Percentiles rank a stretch among this genome's conserved stretches.
These are phyloP conservation scores for Irpex sp. DNA, from an alignment of 1,284 basidiomycete species.

Conservation along the genomic window DNA sequence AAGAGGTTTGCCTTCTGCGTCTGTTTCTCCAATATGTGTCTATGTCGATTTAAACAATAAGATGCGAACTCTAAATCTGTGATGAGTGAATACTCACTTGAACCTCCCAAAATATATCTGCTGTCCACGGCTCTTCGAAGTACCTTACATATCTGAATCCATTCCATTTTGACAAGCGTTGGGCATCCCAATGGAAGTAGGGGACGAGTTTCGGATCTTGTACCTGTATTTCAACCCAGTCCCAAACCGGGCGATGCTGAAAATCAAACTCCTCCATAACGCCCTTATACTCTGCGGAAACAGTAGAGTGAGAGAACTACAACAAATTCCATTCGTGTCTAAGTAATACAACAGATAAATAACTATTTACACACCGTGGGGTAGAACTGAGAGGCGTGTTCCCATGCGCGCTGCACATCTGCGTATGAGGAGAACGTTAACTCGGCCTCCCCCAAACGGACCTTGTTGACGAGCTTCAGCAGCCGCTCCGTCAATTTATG, in stretches of 20 bases:
- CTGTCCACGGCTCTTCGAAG: constrained; percentile 24
- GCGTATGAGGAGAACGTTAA: not conserved
- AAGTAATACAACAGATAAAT: not conserved
- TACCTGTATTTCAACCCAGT: constrained; percentile 19
- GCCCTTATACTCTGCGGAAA: not conserved
- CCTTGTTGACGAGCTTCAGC: not conserved
- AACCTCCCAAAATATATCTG: constrained; percentile 21
- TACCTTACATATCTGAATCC: constrained; percentile 15
- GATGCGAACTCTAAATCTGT: not conserved
- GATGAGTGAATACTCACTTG: constrained; percentile 15
- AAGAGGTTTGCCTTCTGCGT: constrained; percentile 17
- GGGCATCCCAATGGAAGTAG: constrained; percentile 24
- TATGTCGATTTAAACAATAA: constrained; percentile 2
- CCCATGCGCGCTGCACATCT: not conserved
- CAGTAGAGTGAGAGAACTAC: not conserved
- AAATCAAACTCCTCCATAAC: not conserved
- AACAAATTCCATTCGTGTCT: not conserved
- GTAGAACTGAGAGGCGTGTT: not conserved
- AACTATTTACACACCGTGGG: not conserved
- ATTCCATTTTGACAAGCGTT: constrained; percentile 19
- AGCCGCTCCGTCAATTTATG: not conserved
- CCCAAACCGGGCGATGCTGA: constrained; percentile 16
- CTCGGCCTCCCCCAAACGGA: not conserved
- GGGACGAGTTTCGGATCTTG: constrained; percentile 16
- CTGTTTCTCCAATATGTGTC: constrained; percentile 13